A percentile compares a stretch with the other conserved stretches of the same genome.
phyloP scores from a whole-genome alignment of 1,139 yeast species.

The Pichia terricola region DNA sequence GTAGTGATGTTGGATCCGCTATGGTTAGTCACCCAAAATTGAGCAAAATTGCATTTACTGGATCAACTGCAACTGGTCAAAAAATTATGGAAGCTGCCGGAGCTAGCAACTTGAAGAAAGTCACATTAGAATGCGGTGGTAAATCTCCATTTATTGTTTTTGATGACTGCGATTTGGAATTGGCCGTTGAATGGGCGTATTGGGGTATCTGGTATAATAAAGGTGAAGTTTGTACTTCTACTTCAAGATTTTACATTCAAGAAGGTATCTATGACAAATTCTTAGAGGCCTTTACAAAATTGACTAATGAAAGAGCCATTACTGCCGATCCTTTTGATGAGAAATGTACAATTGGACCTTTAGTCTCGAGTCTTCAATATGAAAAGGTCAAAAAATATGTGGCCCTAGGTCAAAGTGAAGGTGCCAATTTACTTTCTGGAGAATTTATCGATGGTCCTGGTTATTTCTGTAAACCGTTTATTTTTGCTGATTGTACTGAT shows the following conservation, averaged over 20 bases:
- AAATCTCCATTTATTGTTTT: conserved; percentile 47
- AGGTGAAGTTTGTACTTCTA: conserved; percentile 55
- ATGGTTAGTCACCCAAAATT: conserved; percentile 52
- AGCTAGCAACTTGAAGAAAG: conserved; percentile 58
- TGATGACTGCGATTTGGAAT: conserved; percentile 39
- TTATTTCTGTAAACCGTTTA: conserved; percentile 67
- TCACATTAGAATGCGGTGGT: conserved; percentile 65
- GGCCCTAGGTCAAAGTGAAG: conserved; percentile 42
- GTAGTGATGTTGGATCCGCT: conserved; percentile 54
- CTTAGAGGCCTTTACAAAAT: conserved; percentile 30
- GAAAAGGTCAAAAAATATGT: conserved; percentile 44
- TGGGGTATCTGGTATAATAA: conserved; percentile 41
- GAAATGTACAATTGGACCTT: conserved; percentile 47
- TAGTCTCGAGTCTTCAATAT: conserved; percentile 40
- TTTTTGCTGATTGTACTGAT: conserved; percentile 64
- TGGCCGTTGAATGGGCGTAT: conserved; percentile 34
- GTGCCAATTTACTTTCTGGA: conserved; percentile 54
- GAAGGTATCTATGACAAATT: conserved; percentile 43
- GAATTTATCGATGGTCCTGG: conserved; percentile 49
- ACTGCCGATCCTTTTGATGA: conserved; percentile 71
- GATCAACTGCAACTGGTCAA: conserved; percentile 77
- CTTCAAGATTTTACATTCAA: conserved; percentile 47
- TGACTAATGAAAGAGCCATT: conserved; percentile 39
- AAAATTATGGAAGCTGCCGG: conserved; percentile 68
- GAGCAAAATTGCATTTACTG: conserved; percentile 76